Evolutionary conservation across 2,329 filamentous ascomycete genomes (phyloP).

Genomic region (Pseudogymnoascus sp.): DNA sequence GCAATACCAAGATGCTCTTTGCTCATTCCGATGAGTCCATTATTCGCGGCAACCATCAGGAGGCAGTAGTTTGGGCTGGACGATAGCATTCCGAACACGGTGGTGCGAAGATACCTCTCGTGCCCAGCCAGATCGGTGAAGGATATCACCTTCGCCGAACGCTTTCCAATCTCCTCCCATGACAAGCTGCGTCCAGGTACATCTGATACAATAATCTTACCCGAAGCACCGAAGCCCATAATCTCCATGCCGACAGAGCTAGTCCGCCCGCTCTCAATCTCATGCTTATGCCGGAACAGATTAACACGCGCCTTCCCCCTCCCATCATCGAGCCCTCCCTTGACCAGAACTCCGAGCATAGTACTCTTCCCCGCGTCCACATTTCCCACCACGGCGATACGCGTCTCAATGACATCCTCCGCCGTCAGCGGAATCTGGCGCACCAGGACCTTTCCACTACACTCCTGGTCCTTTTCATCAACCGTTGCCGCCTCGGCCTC

Average conservation of each 20-base stretch:
- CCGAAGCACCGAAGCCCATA: constrained; percentile 87
- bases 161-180: constrained; percentile 95
- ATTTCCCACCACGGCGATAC: constrained; percentile 95
- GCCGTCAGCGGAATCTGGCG: constrained; percentile 64
- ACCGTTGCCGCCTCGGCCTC: constrained; percentile 60
- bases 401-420: constrained; percentile 87
- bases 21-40: constrained; percentile 94
- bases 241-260: constrained; percentile 99
- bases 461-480: constrained; percentile 61
- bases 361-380: constrained; percentile 97
- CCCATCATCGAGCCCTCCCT: constrained; percentile 90
- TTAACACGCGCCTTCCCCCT: constrained; percentile 90
- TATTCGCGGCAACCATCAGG: constrained; percentile 97
- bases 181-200: constrained; percentile 79
- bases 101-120: constrained; percentile 89
- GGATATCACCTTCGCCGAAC: constrained; percentile 90
- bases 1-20: constrained; percentile 96
- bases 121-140: constrained; percentile 95
- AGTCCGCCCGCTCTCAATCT: constrained; percentile 90
- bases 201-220: constrained; percentile 73
- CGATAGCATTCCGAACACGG: constrained; percentile 88
- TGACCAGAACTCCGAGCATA: constrained; percentile 89
- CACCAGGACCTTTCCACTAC: constrained; percentile 80
- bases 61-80: constrained; percentile 96
- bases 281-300: constrained; percentile 94